Base-by-base conservation (phyloP, 2,329 filamentous ascomycete genomes). In the Kalmusia sp. region DNA sequence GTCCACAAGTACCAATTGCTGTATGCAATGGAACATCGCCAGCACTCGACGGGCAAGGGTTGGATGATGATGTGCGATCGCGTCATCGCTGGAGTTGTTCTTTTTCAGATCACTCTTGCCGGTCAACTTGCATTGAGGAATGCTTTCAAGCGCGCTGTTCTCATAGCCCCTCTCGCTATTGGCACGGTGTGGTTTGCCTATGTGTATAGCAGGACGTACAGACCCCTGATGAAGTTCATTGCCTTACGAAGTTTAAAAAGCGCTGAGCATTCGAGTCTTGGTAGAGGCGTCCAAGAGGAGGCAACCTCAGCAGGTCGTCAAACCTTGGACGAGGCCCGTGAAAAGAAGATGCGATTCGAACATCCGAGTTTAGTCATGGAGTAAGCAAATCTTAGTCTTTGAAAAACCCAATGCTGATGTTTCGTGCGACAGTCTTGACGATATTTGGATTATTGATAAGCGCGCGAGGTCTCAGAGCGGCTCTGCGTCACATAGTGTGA, bases 61-160 rank as follows among this genome's bases (percentile, higher is more conserved):
- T 99, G 95, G 95, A 89, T 90, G 43, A 96, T 99, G 84, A 96
- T 99, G 58, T 96, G 92, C 76, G 92, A 95, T 69, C 90, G 95
- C 30, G 84, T 97, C 54, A 85, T 98, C 51, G 79, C 97, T 21
- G 95, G 95, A 1, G 77, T 97, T 8, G 77, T 96, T 2, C 85
- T 98, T 35, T 97, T 97, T 68, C 92, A 99, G 73, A 76, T 96
- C 19, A 92, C 95, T 40, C 95, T 96, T 83, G 88, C 91, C 19
- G 93, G 93, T 3, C 88, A 93, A 57, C 83, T 99, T 51, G 91
- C 91, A 2, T 77, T 95, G 24, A 84, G 87, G 50, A 79, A 83
- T 44, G 92, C 91, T 0, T 90, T 92, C 63, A 85, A 87, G 17
- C 84, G 89, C 40, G 90, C 92, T 0, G 77, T 86, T 11, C 79